phyloP scores from a whole-genome alignment of 73 alveolate genomes.

The Paramecium biaurelia region DNA sequence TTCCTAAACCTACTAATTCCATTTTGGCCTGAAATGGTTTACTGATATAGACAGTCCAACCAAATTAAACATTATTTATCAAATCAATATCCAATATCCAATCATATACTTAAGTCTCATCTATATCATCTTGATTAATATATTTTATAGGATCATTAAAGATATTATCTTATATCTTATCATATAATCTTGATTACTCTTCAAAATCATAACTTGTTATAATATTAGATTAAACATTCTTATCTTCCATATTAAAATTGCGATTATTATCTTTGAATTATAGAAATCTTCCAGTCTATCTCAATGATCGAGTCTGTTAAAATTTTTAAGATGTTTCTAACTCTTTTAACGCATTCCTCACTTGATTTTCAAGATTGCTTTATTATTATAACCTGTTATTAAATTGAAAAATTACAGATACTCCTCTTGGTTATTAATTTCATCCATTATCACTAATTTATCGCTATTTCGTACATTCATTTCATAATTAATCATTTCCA shows the following conservation, averaged over 20 bases:
- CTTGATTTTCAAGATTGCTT: neutral
- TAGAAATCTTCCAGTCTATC: constrained; percentile 24
- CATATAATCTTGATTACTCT: constrained; percentile 7
- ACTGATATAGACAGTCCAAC: constrained; percentile 52
- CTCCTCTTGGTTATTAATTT: neutral
- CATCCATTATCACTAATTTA: neutral
- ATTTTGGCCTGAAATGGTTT: neutral
- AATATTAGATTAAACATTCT: neutral
- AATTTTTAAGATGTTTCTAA: neutral
- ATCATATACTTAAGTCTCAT: constrained; percentile 57
- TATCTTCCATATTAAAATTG: neutral
- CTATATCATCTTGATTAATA: neutral
- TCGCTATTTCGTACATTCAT: neutral
- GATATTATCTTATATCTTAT: neutral
- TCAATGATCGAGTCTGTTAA: neutral
- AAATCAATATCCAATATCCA: constrained; percentile 65
- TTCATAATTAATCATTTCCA: constrained; percentile 51
- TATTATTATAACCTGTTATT: neutral
- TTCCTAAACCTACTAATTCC: neutral
- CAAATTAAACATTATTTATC: neutral
- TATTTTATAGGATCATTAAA: constrained; percentile 30
- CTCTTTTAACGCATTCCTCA: neutral
- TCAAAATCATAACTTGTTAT: constrained; percentile 17
- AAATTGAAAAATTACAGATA: neutral
- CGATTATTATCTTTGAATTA: constrained; percentile 14